These are phyloP conservation scores for Aspergillus sp. DNA, from an alignment of 2,329 filamentous ascomycete species.

Conservation along the genomic window DNA sequence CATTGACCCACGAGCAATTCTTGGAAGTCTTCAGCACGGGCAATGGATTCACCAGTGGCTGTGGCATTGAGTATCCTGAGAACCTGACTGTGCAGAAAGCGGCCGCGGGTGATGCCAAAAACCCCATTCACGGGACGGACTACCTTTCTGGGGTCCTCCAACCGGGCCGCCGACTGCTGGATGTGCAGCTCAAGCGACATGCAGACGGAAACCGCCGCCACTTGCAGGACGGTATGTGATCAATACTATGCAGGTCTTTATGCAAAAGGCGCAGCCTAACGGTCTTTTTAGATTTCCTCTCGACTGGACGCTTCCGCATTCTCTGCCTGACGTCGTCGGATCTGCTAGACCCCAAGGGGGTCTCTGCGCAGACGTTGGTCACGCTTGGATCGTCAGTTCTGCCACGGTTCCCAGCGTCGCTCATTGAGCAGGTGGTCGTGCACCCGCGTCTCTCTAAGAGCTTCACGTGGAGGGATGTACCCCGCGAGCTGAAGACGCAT, in stretches of 20 bases:
- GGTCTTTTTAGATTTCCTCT: slow-evolving; percentile 28
- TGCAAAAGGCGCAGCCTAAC: background rate
- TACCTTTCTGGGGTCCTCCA: slow-evolving; percentile 33
- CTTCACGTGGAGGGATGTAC: slow-evolving; percentile 35
- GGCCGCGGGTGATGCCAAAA: slow-evolving; percentile 7
- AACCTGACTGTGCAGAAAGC: slow-evolving; percentile 27
- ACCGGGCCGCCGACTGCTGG: slow-evolving; percentile 34
- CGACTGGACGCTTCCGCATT: slow-evolving; percentile 38
- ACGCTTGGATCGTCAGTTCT: slow-evolving; percentile 21
- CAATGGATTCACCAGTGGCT: slow-evolving; percentile 39
- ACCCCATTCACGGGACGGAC: slow-evolving; percentile 30
- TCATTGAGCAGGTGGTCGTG: slow-evolving; percentile 35
- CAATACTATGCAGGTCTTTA: too few species aligned
- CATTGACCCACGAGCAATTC: slow-evolving; percentile 34
- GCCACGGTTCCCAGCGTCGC: slow-evolving; percentile 21
- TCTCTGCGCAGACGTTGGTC: slow-evolving; percentile 23
- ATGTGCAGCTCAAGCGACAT: slow-evolving; percentile 33
- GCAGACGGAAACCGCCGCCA: slow-evolving; percentile 35
- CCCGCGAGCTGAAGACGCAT: slow-evolving; percentile 26
- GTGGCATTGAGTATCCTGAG: slow-evolving; percentile 37
- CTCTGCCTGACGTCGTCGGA: slow-evolving; percentile 34
- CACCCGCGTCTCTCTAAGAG: slow-evolving; percentile 27
- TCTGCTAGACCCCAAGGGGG: slow-evolving; percentile 28
- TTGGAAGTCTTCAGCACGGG: slow-evolving; percentile 35
- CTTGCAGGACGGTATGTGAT: slow-evolving; percentile 33